Evolutionary conservation across 78 protist species (phyloP), one percentile per base, ranked within the genome.

Genomic region (Dictyostelium capitatum): DNA sequence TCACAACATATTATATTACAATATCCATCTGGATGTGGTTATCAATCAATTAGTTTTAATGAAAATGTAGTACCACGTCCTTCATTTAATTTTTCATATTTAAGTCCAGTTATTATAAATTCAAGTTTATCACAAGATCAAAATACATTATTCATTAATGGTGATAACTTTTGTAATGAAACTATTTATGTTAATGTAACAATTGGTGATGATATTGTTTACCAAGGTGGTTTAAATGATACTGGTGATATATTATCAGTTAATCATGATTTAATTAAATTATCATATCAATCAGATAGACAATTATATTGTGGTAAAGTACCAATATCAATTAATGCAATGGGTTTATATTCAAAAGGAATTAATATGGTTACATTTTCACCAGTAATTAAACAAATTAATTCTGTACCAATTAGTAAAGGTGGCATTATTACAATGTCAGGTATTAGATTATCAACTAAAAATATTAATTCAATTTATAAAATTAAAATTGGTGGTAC

Each of bases 11-110:
- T 37, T 3, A 37, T 37, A 37, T 37, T 37, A 37, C 43, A 62
- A 11, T 62, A 25, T 62, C 70, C 70, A n/a, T 62, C 70, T 23
- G 70, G 70, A 25, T 62, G 70, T 62, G 70, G 70, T 62, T 37
- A 3, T 2, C 43, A 37, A 37, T 37, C 43, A 37, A 37, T 37
- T 37, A 37, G 43, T 37, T 37, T 37, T 37, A 37, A 37, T 37
- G 43, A 37, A 37, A 37, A 37, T 3, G 1, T 37, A 37, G 43
- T 3, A 37, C 43, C 43, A 37, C 43, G 43, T 37, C 43, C 43
- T 3, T 37, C 43, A 3, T 37, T 37, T 37, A 37, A 37, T 37
- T 37, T 37, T 10, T 17, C n/a, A 23, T 62, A 62, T 62, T 10
- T n/a, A 23, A 62, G 23, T 25, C 70, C 70, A 62, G 3, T 1